phyloP scores from a whole-genome alignment of 129 eudicot genomes.

The Cynara cardunculus region DNA sequence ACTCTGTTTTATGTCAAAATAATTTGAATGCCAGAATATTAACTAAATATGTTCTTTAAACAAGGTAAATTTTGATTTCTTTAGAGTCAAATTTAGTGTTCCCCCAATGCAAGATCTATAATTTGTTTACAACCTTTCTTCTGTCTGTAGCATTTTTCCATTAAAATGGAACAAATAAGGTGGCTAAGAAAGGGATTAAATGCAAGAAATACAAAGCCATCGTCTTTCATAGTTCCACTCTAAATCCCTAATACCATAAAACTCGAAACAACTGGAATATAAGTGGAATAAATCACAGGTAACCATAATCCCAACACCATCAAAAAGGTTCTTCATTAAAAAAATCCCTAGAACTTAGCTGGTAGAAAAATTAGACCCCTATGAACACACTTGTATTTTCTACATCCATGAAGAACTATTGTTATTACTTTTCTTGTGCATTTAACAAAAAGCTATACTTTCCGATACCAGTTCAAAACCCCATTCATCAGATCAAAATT shows the following conservation, averaged over 20 bases:
- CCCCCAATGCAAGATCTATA: not conserved
- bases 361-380: not conserved
- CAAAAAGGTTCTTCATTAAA: not conserved
- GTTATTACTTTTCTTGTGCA: not conserved
- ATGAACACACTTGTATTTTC: not conserved
- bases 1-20: not conserved
- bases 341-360: not conserved
- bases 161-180: not conserved
- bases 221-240: not conserved
- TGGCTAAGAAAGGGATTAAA: not conserved
- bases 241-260: constrained; percentile 8
- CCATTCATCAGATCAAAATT: not conserved
- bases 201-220: not conserved
- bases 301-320: not conserved
- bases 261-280: not conserved
- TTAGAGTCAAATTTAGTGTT: not conserved
- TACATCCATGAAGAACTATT: not conserved
- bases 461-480: not conserved
- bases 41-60: not conserved
- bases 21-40: not conserved
- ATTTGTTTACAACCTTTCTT: not conserved
- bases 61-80: not conserved
- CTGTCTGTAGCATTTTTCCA: not conserved
- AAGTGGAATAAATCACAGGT: not conserved
- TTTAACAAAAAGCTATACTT: not conserved